Evolutionary conservation across 352 stramenopile genomes (phyloP), one percentile per base, ranked within the genome.

Genomic region (Phytophthora quininea): DNA sequence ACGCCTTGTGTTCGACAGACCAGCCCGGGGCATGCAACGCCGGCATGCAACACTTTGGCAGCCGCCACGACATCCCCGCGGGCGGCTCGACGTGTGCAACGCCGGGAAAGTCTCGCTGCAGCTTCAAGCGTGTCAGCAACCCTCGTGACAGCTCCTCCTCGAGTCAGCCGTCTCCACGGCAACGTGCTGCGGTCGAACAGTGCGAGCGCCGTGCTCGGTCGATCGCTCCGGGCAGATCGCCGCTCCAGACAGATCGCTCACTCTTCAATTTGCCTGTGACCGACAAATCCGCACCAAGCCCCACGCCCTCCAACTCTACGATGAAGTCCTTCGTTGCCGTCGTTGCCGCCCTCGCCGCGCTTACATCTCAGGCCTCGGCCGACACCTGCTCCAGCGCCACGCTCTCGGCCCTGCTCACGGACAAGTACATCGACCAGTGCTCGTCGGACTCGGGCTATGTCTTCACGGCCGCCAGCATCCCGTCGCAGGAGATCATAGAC

Each of bases 231-330:
- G 51, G 35, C 51, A 58, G 58, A 72, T 67, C 62, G 49, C 47
- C n/a, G 42, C 54, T 73, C 58, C 58, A 53, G 12, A 42, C 48
- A 54, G 58, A 73, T 73, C 58, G 6, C 8, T 73, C 65, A 72
- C 48, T 68, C 45, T 64, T 50, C 58, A 73, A 80, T 75, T 77
- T 77, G 73, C 73, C 58, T 75, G n/a, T 55, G 61, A 71, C 52
- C 61, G 67, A 67, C 71, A 73, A 75, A 78, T 78, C 66, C 58
- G 43, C 27, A 31, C 54, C 48, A 58, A 58, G 54, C 62, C 46
- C 65, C 51, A 64, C 49, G 15, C 24, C 40, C 37, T 14, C n/a
- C 42, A 45, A 55, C 55, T 55, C 56, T 55, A 70, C 40, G 4
- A 78, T 78, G 71, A 75, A 78, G 58, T 75, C 54, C 45, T 73